Percentiles rank a stretch among this genome's conserved stretches.
Evolutionary conservation across 164 flowering plant genomes (phyloP).

Genomic region (Stephania japonica): DNA sequence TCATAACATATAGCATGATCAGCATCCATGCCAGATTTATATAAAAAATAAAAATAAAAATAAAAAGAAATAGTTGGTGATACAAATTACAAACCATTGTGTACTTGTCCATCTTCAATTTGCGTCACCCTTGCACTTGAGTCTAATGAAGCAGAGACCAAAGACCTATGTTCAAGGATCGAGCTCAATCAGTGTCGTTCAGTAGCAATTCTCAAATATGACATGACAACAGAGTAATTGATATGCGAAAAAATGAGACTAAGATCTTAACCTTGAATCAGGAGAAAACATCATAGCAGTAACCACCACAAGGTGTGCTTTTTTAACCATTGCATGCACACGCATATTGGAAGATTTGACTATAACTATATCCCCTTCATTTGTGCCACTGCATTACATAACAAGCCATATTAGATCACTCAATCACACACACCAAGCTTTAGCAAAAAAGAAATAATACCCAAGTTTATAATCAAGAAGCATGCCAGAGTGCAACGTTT

Average conservation of each 20-base stretch:
- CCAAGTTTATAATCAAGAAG: neutral
- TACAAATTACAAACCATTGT: conserved; percentile 48
- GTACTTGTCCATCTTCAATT: conserved; percentile 37
- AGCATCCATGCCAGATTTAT: neutral
- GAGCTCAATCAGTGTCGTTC: neutral
- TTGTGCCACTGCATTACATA: conserved; percentile 65
- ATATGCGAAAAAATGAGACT: neutral
- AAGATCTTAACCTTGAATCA: conserved; percentile 55
- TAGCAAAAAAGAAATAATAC: neutral
- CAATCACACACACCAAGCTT: neutral
- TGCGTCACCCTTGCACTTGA: conserved; percentile 79
- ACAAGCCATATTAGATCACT: neutral
- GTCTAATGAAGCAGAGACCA: conserved; percentile 74
- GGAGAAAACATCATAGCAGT: conserved; percentile 66
- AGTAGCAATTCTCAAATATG: neutral
- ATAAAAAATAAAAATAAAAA: too few species aligned
- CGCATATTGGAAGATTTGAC: conserved; percentile 44
- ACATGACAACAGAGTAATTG: neutral
- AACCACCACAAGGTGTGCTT: conserved; percentile 76
- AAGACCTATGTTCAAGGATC: conserved; percentile 42
- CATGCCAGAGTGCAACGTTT: neutral
- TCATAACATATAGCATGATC: neutral
- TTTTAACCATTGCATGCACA: conserved; percentile 36
- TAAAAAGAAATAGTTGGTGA: too few species aligned
- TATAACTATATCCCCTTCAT: conserved; percentile 58